phyloP scores from a whole-genome alignment of 805 yeast species.

The Ogataea pilisensis region DNA sequence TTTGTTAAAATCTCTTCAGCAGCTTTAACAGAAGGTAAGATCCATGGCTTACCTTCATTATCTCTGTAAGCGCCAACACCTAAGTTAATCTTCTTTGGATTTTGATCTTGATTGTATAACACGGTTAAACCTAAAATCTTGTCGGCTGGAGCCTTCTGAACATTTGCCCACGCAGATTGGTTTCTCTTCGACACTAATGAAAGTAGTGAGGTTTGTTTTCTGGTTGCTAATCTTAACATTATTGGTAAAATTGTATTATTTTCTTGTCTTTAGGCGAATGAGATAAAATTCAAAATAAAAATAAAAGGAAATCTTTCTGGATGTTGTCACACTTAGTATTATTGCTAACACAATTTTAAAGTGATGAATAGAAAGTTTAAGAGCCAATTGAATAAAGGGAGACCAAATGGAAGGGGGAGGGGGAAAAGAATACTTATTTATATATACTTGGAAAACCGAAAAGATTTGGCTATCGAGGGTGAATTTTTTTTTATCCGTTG shows the following conservation, averaged over 20 bases:
- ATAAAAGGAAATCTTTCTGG: too few species aligned
- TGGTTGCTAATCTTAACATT: conserved; percentile 20
- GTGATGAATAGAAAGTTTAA: too few species aligned
- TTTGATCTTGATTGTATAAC: conserved; percentile 63
- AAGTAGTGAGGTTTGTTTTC: conserved; percentile 7
- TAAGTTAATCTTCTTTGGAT: conserved; percentile 51
- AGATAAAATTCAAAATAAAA: neutral
- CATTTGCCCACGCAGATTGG: conserved; percentile 28
- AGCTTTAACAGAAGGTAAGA: conserved; percentile 67
- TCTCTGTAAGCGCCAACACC: conserved; percentile 96
- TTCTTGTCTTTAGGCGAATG: too few species aligned
- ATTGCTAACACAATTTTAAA: too few species aligned
- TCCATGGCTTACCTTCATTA: conserved; percentile 81
- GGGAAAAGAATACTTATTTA: neutral
- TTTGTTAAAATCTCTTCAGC: conserved; percentile 52
- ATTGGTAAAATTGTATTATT: too few species aligned
- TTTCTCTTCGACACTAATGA: conserved; percentile 17
- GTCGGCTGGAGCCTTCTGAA: conserved; percentile 68
- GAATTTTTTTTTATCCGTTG: too few species aligned
- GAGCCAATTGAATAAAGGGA: too few species aligned
- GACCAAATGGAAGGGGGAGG: neutral
- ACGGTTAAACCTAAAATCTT: conserved; percentile 79
- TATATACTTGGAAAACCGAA: neutral
- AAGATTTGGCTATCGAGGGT: neutral
- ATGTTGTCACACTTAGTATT: too few species aligned